These are phyloP conservation scores for Pelargonium australe DNA, from an alignment of 441 rosid species.

Conservation along the genomic window DNA sequence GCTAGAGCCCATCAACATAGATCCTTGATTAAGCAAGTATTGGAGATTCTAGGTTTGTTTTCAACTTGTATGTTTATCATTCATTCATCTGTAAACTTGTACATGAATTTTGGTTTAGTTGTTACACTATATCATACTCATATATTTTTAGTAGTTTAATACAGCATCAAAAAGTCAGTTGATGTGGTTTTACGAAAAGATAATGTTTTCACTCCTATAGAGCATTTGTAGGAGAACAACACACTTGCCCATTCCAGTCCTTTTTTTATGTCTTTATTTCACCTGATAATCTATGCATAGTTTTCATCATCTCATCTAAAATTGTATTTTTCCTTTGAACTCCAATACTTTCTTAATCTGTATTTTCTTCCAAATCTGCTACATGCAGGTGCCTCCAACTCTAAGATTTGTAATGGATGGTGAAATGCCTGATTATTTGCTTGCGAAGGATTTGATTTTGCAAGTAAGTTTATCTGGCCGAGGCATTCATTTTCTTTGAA, in stretches of 20 bases:
- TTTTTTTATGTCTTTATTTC: neutral
- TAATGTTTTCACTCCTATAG: neutral
- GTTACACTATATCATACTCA: neutral
- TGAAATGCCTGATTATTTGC: constrained; percentile 84
- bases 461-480: constrained; percentile 48
- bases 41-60: neutral
- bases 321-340: neutral
- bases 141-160: neutral
- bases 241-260: neutral
- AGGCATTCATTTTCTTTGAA: constrained; percentile 11
- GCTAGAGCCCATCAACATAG: neutral
- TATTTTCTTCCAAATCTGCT: constrained; percentile 7
- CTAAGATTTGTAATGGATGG: constrained; percentile 94
- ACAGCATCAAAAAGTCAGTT: neutral
- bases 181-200: neutral
- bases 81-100: neutral
- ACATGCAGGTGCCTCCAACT: constrained; percentile 80
- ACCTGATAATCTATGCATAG: neutral
- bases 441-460: constrained; percentile 92
- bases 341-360: neutral
- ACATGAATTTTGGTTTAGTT: neutral
- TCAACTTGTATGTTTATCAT: neutral
- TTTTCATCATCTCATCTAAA: neutral
- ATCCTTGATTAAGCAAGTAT: neutral
- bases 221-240: neutral